Evolutionary conservation across 352 stramenopile genomes (phyloP), one percentile per base, ranked within the genome.

Genomic region (Lagenidium sp.): DNA sequence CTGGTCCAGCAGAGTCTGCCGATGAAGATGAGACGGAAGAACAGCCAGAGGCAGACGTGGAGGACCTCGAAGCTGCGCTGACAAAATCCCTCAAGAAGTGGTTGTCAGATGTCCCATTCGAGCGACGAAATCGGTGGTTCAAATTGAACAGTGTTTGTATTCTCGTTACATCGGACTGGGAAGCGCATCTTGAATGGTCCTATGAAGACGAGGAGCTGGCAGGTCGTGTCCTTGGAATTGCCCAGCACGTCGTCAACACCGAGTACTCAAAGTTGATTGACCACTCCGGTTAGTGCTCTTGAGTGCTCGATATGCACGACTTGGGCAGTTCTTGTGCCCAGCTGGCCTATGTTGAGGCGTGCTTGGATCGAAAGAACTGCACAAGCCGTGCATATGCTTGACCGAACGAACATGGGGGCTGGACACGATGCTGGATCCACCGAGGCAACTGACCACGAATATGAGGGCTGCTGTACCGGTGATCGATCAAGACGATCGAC

Each of bases 401-500:
- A 2, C 81, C 78, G 50, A 94, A 94, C 24, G 76, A 66, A 2
- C 57, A 40, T 18, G 66, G 55, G 21, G 76, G 67, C 45, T 82
- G 71, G 25, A 90, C 65, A 11, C 77, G 75, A 35, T 68, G 60
- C 40, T 94, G 80, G 38, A 94, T 94, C 82, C 82, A 94, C 43
- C 79, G 61, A 4, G 82, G 82, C 3, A 94, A 49, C 5, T 77
- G 74, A 11, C 57, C 73, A 18, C 79, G 77, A 53, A 89, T 76
- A 6, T 54, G 31, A 23, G 60, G 47, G 36, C 50, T 88, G 25
- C 63, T 62, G 53, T 99, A 99, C 13, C 97, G 82, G 60, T 80
- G 65, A 62, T 99, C 97, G 36, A 97, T 63, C 11, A 99, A 66
- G 15, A 99, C 56, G 49, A 99, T 98, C 20, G 81, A 82, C 4